Evolutionary conservation across 345 rosid species (phyloP), one percentile per base, ranked within the genome.

Genomic region (Turnera subulata): DNA sequence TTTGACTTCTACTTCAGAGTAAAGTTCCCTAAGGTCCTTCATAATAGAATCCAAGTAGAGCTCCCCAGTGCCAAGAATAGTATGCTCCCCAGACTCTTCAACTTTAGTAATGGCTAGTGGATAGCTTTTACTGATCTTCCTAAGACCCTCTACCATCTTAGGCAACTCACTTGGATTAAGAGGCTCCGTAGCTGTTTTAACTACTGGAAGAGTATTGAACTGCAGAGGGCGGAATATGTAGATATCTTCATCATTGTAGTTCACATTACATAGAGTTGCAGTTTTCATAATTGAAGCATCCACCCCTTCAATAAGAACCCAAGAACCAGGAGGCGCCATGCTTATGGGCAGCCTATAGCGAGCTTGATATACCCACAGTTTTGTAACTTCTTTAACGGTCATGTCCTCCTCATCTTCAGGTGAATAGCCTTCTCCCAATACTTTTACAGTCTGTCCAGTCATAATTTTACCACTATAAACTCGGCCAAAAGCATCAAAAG

Each of bases 1-100:
- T 96, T 93, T 93, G 59, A 93, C 99, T 85, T 93, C 99, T 52
- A 89, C 99, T 74, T 93, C 99, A 59, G 99, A 87, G 66, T 89
- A 93, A 50, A 93, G 88, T 76, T 93, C 99, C 72, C 99, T 83
- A 25, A 93, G 92, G 77, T 93, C 99, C 75, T 89, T 89, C 99
- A 93, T 87, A 50, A 93, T 93, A 7, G 99, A 89, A 75, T 93
- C 97, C 80, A 89, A 71, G 71, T 87, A 93, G 68, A 93, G 56
- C 74, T 93, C 99, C 57, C 99, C 96, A 37, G 99, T 93, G 55
- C 97, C 99, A 61, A 93, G 76, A 70, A 87, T 85, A 51, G 97
- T 87, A 70, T 93, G 99, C 76, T 93, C 99, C 19, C 99, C 99
- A 46, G 96, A 89, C 75, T 93, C 97, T 72, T 93, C 97, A 45